These are phyloP conservation scores for Penicillium parvum DNA, from an alignment of 495 filamentous ascomycete genomes.

Conservation along the genomic window DNA sequence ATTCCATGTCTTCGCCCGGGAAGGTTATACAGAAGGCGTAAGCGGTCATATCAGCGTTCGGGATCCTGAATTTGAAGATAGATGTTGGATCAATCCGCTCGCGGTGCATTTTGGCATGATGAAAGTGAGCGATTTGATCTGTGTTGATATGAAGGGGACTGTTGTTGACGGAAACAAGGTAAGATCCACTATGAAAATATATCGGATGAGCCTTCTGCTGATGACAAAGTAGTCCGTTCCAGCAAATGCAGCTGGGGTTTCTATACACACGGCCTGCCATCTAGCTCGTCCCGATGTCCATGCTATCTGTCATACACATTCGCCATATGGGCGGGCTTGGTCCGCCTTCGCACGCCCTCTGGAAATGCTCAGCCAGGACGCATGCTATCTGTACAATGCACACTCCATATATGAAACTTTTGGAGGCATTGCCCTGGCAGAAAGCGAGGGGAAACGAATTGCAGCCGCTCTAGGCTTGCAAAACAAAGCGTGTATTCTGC, in stretches of 20 bases:
- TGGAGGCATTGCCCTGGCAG: constrained; percentile 51
- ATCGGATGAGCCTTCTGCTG: no score
- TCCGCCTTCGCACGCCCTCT: constrained; percentile 23
- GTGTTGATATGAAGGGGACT: constrained; percentile 21
- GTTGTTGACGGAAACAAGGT: constrained; percentile 38
- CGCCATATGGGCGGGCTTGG: constrained; percentile 25
- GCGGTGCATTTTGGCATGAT: constrained; percentile 30
- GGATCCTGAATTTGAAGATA: constrained; percentile 21
- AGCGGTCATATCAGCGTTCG: constrained; percentile 30
- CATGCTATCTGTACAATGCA: constrained; percentile 46
- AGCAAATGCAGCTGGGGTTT: constrained; percentile 55
- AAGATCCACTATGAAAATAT: no score
- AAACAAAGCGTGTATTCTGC: constrained; percentile 43
- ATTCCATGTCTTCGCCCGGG: constrained; percentile 24
- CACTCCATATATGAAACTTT: constrained; percentile 50
- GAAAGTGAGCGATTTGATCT: constrained; percentile 31
- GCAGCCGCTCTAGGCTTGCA: constrained; percentile 45
- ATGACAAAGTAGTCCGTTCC: no score
- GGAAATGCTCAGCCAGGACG: constrained; percentile 42
- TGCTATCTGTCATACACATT: constrained; percentile 32
- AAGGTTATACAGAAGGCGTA: constrained; percentile 27
- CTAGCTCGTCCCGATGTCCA: constrained; percentile 26
- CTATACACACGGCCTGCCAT: constrained; percentile 46
- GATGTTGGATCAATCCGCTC: constrained; percentile 30
- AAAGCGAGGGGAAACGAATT: constrained; percentile 48